Evolutionary conservation across 2,329 filamentous ascomycete genomes (phyloP), one percentile per base, ranked within the genome.

Genomic region (Davidsoniella eucalypti): DNA sequence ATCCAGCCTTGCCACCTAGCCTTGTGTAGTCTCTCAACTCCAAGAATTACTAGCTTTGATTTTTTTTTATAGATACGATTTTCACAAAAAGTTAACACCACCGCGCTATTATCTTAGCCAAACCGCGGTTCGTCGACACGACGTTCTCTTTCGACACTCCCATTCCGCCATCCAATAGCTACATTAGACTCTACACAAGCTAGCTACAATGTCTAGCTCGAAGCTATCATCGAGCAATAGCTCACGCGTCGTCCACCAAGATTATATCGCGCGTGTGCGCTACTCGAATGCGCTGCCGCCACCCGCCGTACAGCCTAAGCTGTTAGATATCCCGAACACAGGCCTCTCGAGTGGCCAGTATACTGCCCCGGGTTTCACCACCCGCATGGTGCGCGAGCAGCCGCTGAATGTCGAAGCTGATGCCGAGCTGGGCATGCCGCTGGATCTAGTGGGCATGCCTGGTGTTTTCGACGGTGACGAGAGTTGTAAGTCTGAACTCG

Each of bases 241-340:
- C 63, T 73, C 76, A 64, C 73, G 76, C 63, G 71, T 76, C 60
- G 71, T 80, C 59, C 87, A 94, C 63, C 92, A 98, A 68, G 92
- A 98, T 67, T 96, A 95, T 67, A 94, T 98, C 63, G 90, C 88
- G 56, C 84, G 88, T 59, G 86, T 95, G 61, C 80, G 92, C 65
- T 98, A 93, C 65, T 87, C 87, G 61, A 98, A 98, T 77, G 82
- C 87, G 58, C 80, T 98, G 14, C 92, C 92, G 56, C 88, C 92
- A 56, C 92, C 92, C 50, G 87, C 90, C 50, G 87, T 88, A 62
- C 87, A 90, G 1, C 92, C 92, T 1, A 98, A 98, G 72, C 81
- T 98, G 55, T 83, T 98, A 58, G 87, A 96, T 57, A 94, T 98
- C 54, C 90, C 92, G 9, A 94, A 94, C 60, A 92, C 86, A 51